A percentile compares a stretch with the other conserved stretches of the same genome.
Conservation (phyloP, 352 stramenopile species). For the Blastocystis sp. region DNA sequence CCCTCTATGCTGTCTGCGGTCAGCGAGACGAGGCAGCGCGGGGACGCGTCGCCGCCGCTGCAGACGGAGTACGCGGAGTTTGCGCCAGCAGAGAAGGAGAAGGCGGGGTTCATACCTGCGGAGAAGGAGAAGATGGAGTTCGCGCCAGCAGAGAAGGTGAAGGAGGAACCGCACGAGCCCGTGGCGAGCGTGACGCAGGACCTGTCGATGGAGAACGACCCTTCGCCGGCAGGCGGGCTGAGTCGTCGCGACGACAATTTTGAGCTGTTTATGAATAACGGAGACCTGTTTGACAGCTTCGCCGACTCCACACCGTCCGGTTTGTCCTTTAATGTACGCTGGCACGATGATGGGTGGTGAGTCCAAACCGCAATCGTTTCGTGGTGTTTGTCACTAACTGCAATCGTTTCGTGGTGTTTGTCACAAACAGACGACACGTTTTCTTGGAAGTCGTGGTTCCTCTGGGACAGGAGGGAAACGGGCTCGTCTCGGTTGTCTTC, state of each 20-base stretch:
- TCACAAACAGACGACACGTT: not conserved
- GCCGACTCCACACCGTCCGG: not conserved
- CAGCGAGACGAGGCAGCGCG: not conserved
- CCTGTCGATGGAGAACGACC: not conserved
- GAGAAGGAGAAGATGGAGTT: not conserved
- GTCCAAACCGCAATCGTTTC: not conserved
- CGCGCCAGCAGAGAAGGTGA: not conserved
- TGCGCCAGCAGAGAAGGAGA: not conserved
- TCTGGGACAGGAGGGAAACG: not conserved
- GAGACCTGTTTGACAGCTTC: conserved; percentile 10
- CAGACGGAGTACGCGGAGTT: not conserved
- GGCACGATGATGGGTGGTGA: conserved; percentile 69
- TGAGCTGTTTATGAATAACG: conserved; percentile 58
- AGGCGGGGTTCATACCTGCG: not conserved
- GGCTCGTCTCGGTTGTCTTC: not conserved
- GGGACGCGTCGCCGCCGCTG: not conserved
- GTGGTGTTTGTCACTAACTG: conserved; percentile 28
- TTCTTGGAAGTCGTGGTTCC: not conserved
- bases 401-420: conserved; percentile 8
- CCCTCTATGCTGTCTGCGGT: not conserved
- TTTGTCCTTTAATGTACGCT: conserved; percentile 6
- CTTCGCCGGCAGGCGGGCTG: not conserved
- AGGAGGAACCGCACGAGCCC: not conserved
- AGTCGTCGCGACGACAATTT: conserved; percentile 60
- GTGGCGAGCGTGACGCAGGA: not conserved